These are phyloP conservation scores for Bisporella sp. DNA, from an alignment of 2,329 filamentous ascomycete species.

Conservation along the genomic window DNA sequence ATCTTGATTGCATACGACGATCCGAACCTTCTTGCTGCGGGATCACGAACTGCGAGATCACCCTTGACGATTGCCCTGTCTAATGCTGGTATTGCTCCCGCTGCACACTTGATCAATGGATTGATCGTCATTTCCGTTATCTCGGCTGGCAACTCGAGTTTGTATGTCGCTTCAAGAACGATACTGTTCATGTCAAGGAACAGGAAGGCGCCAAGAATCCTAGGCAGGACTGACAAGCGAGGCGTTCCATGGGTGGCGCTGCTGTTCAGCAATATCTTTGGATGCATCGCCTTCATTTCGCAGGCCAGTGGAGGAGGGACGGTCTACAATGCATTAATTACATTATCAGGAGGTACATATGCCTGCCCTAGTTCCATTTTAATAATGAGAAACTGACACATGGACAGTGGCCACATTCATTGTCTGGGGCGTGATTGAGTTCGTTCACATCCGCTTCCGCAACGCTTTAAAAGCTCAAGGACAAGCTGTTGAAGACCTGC, in stretches of 20 bases:
- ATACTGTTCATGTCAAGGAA: slow-evolving; percentile 62
- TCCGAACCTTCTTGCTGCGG: slow-evolving; percentile 18
- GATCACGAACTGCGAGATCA: slow-evolving; percentile 42
- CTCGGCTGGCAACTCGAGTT: slow-evolving; percentile 52
- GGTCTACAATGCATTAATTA: slow-evolving; percentile 67
- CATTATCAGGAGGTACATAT: slow-evolving; percentile 33
- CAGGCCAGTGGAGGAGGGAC: slow-evolving; percentile 49
- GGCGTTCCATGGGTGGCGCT: slow-evolving; percentile 43
- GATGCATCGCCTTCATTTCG: slow-evolving; percentile 61
- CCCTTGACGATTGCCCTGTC: slow-evolving; percentile 53
- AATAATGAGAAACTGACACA: not conserved
- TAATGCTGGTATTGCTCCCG: slow-evolving; percentile 48
- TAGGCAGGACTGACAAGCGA: slow-evolving; percentile 47
- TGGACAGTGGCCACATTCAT: slow-evolving; percentile 41
- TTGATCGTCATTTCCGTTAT: slow-evolving; percentile 60
- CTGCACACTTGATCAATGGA: slow-evolving; percentile 62
- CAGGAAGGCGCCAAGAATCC: slow-evolving; percentile 56
- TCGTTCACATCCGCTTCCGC: slow-evolving; percentile 67
- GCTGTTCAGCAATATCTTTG: slow-evolving; percentile 41
- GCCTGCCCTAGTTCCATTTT: too few relatives aligned
- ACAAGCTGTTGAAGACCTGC: slow-evolving; percentile 44
- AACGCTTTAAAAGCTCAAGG: slow-evolving; percentile 54
- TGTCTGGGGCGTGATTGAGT: slow-evolving; percentile 63
- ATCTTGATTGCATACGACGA: slow-evolving; percentile 55
- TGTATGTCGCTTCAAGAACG: slow-evolving; percentile 63